A percentile compares a stretch with the other conserved stretches of the same genome.
Conservation (phyloP, 306 rosid genomes). For the Echinosophora koreensis region DNA sequence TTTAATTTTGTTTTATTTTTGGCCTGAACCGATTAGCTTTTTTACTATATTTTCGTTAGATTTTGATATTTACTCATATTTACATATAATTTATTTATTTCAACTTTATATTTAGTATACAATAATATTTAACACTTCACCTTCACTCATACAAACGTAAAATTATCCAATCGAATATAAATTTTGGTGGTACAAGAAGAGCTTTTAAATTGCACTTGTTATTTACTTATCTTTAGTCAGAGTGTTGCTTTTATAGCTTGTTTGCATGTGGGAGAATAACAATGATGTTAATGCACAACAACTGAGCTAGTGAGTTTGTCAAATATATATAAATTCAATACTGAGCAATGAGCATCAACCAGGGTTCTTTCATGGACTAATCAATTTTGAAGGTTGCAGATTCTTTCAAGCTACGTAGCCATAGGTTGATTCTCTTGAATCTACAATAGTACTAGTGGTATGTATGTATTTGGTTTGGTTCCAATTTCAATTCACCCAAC, state of each 20-base stretch:
- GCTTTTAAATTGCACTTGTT: conserved; percentile 41
- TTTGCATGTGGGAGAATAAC: conserved; percentile 48
- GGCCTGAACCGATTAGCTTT: too few species aligned
- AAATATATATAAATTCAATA: conserved; percentile 31
- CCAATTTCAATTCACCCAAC: conserved; percentile 11
- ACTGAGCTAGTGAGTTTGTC: conserved; percentile 43
- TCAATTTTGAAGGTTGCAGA: conserved; percentile 38
- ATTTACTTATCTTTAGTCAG: conserved; percentile 51
- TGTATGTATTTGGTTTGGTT: conserved; percentile 12
- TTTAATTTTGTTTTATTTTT: background rate
- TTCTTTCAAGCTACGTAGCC: conserved; percentile 43
- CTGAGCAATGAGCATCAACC: conserved; percentile 30
- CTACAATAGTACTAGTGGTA: background rate
- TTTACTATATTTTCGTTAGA: too few species aligned
- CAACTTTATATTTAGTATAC: too few species aligned
- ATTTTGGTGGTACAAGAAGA: background rate
- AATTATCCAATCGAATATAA: too few species aligned
- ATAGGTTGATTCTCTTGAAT: conserved; percentile 47
- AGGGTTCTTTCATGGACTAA: conserved; percentile 23
- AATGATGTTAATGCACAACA: conserved; percentile 25
- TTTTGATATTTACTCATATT: too few species aligned
- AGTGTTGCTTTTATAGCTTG: conserved; percentile 54
- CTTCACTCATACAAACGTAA: too few species aligned
- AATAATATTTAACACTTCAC: too few species aligned
- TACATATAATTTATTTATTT: too few species aligned